These are phyloP conservation scores for Acacia crassicarpa DNA, from an alignment of 306 rosid genomes.

Conservation along the genomic window DNA sequence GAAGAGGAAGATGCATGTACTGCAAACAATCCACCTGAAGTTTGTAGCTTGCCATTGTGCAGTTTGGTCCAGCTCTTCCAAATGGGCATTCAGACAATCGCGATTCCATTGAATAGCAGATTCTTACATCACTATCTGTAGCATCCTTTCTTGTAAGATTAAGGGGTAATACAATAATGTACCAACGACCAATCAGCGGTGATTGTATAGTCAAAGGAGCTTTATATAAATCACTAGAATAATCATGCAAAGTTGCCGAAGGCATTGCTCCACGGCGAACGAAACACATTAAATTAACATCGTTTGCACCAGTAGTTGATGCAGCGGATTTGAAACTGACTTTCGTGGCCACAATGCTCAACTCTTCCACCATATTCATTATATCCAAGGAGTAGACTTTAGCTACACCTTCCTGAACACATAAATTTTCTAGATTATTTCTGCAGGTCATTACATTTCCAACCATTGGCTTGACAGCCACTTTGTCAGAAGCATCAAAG, in stretches of 20 bases:
- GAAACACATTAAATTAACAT: slow-evolving; percentile 57
- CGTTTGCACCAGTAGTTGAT: slow-evolving; percentile 43
- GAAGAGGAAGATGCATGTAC: slow-evolving; percentile 17
- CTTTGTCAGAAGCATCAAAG: slow-evolving; percentile 37
- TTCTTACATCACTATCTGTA: slow-evolving; percentile 36
- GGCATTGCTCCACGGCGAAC: slow-evolving; percentile 90
- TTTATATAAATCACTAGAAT: slow-evolving; percentile 59
- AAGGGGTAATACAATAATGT: slow-evolving; percentile 54
- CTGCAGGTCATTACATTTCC: slow-evolving; percentile 55
- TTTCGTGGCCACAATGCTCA: slow-evolving; percentile 56
- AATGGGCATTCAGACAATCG: slow-evolving; percentile 69
- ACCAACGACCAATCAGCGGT: slow-evolving; percentile 80
- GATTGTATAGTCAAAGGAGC: slow-evolving; percentile 61
- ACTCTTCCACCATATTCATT: slow-evolving; percentile 60
- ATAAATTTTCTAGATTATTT: slow-evolving; percentile 51
- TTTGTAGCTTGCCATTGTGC: slow-evolving; percentile 60
- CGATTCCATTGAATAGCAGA: slow-evolving; percentile 75
- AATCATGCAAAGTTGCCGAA: slow-evolving; percentile 64
- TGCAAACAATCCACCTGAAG: slow-evolving; percentile 72
- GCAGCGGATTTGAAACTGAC: slow-evolving; percentile 49
- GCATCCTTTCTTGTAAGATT: slow-evolving; percentile 51
- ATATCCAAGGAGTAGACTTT: slow-evolving; percentile 68
- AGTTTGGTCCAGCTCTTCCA: slow-evolving; percentile 85
- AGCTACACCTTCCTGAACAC: slow-evolving; percentile 57
- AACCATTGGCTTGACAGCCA: slow-evolving; percentile 37